Base-by-base conservation (phyloP, 805 yeast genomes). In the Schwanniomyces vanrijiae region DNA sequence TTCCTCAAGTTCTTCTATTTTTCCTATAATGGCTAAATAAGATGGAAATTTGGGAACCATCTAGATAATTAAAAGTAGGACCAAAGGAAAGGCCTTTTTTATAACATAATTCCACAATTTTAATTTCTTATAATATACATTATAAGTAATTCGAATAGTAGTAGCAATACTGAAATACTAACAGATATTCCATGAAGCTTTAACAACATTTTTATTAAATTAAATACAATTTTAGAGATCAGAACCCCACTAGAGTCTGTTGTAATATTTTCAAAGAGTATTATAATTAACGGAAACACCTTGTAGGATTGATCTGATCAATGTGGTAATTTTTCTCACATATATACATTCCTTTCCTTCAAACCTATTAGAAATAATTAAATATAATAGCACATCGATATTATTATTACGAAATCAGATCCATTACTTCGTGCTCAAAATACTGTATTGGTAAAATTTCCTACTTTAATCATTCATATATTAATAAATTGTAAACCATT, bases 131-230 rank as follows among this genome's bases (percentile, higher is more conserved):
- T n/a, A n/a, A n/a, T n/a, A n/a, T n/a, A n/a, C n/a, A n/a, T n/a
- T 83, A 52, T 66, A 77, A 2, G 80, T 67, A 43, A 73, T 69
- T 77, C 80, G 74, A 25, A 80, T 77, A 6, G 83, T 78, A 40
- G 78, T 57, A 45, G 76, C 56, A 13, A 81, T 80, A 38, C 84
- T 84, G 33, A 77, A 54, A 53, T 75, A 78, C 82, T 81, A 77
- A 49, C 73, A 71, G 14, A 74, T n/a, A n/a, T n/a, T n/a, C n/a
- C n/a, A n/a, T n/a, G n/a, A n/a, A n/a, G n/a, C n/a, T n/a, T n/a
- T n/a, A n/a, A n/a, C n/a, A n/a, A n/a, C n/a, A n/a, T n/a, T n/a
- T n/a, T n/a, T n/a, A n/a, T n/a, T n/a, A n/a, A n/a, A n/a, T n/a
- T n/a, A n/a, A n/a, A n/a, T n/a, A n/a, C n/a, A n/a, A n/a, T n/a